phyloP scores from a whole-genome alignment of 192 early-diverging fungal species.

The Podochytrium sp. region DNA sequence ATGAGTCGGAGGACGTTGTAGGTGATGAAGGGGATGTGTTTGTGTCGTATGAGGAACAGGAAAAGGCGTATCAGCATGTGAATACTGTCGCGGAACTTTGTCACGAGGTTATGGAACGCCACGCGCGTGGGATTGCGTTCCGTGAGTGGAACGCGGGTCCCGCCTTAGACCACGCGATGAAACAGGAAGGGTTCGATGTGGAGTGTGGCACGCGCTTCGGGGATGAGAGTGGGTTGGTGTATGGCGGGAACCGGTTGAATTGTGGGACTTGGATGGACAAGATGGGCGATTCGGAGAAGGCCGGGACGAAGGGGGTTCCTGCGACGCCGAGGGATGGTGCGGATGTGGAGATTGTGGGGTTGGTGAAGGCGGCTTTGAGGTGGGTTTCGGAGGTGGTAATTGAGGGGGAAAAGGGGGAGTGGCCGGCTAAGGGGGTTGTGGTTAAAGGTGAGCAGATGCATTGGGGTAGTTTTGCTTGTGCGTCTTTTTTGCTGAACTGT shows the following conservation, averaged over 20 bases:
- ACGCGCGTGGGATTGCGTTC: conserved; percentile 89
- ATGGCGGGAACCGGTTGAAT: conserved; percentile 89
- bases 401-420: conserved; percentile 22
- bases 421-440: conserved; percentile 50
- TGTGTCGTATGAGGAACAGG: conserved; percentile 26
- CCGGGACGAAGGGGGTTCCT: conserved; percentile 88
- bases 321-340: conserved; percentile 94
- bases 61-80: conserved; percentile 65
- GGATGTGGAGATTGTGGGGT: conserved; percentile 87
- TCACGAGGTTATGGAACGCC: conserved; percentile 88
- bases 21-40: conserved; percentile 36
- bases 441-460: conserved; percentile 42
- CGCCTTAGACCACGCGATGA: conserved; percentile 89
- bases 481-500: too few relatives aligned
- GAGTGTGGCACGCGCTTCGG: conserved; percentile 73
- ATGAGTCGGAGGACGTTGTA: conserved; percentile 33
- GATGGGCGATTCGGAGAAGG: conserved; percentile 85
- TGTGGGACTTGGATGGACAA: conserved; percentile 99
- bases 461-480: too few relatives aligned
- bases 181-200: conserved; percentile 86
- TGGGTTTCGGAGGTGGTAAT: conserved; percentile 71
- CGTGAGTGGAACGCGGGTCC: conserved; percentile 94
- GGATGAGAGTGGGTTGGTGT: conserved; percentile 72
- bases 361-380: conserved; percentile 81
- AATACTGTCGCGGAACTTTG: conserved; percentile 84